These are phyloP conservation scores for Phylloporus sp. DNA, from an alignment of 768 basidiomycete species.

Conservation along the genomic window DNA sequence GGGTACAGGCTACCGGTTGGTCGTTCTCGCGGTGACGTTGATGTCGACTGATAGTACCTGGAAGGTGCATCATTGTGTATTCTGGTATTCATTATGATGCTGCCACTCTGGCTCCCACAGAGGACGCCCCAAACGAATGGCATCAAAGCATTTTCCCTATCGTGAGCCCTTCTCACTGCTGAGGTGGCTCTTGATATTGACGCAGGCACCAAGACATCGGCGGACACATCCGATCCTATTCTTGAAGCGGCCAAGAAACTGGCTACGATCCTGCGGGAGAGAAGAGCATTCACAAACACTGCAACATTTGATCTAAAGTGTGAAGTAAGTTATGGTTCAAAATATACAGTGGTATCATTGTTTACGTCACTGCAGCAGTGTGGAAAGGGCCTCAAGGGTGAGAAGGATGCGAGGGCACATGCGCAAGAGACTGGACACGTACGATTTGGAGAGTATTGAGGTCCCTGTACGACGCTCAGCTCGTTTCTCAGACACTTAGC, in stretches of 20 bases:
- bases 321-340: constrained; percentile 49
- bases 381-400: constrained; percentile 82
- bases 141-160: constrained; percentile 83
- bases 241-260: constrained; percentile 66
- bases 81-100: constrained; percentile 98
- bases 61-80: constrained; percentile 78
- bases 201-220: constrained; percentile 18
- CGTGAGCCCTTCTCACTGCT: constrained; percentile 29
- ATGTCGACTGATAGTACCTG: constrained; percentile 2
- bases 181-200: constrained; percentile 23
- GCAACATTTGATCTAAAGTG: constrained; percentile 88
- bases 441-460: constrained; percentile 76
- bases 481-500: neutral
- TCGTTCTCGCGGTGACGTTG: neutral
- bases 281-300: constrained; percentile 88
- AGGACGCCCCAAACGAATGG: constrained; percentile 77
- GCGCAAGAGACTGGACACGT: constrained; percentile 85
- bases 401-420: constrained; percentile 89
- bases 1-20: constrained; percentile 33
- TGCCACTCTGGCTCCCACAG: constrained; percentile 73
- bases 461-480: constrained; percentile 4
- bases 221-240: constrained; percentile 48
- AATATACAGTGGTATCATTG: constrained; percentile 3
- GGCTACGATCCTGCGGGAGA: constrained; percentile 65
- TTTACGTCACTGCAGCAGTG: constrained; percentile 53